Percentiles rank a stretch among this genome's conserved stretches.
These are phyloP conservation scores for Ambrosia hybrid DNA, from an alignment of 140 eudicot genomes.

Conservation along the genomic window DNA sequence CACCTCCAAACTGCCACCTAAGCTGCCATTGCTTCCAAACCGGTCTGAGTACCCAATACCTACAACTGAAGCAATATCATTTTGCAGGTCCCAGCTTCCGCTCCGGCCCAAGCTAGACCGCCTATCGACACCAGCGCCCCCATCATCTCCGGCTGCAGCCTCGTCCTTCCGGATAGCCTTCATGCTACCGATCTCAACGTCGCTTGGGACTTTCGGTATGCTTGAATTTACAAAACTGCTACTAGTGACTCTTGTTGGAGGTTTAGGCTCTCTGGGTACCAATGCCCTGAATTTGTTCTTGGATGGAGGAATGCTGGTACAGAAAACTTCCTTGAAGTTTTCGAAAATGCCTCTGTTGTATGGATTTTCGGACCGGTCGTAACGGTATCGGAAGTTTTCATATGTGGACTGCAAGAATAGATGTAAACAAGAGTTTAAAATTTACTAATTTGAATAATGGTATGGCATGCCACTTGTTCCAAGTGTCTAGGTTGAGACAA, in stretches of 20 bases:
- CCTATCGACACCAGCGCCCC: conserved; percentile 40
- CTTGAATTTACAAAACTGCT: conserved; percentile 59
- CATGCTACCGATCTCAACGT: conserved; percentile 49
- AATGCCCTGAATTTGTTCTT: conserved; percentile 67
- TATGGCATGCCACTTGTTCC: not conserved
- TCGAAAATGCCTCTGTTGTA: conserved; percentile 63
- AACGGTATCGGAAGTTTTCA: conserved; percentile 62
- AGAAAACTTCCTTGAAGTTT: conserved; percentile 66
- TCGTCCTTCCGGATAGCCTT: conserved; percentile 56
- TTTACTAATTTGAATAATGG: not conserved
- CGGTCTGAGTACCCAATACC: conserved; percentile 42
- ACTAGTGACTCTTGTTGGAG: conserved; percentile 42
- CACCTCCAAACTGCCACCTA: conserved; percentile 40
- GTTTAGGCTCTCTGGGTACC: conserved; percentile 52
- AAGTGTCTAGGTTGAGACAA: not conserved
- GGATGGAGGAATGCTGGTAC: conserved; percentile 53
- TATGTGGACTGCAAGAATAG: conserved; percentile 49
- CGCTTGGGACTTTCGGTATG: conserved; percentile 51
- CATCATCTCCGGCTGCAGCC: conserved; percentile 30
- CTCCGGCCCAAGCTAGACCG: conserved; percentile 75
- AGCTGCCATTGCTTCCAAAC: conserved; percentile 34
- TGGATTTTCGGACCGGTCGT: conserved; percentile 65
- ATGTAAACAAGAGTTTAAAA: not conserved
- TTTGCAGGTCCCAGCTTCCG: conserved; percentile 62
- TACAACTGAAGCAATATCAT: conserved; percentile 28